phyloP scores from a whole-genome alignment of 305 asterid genomes.

The Fraxinus angustifolia region DNA sequence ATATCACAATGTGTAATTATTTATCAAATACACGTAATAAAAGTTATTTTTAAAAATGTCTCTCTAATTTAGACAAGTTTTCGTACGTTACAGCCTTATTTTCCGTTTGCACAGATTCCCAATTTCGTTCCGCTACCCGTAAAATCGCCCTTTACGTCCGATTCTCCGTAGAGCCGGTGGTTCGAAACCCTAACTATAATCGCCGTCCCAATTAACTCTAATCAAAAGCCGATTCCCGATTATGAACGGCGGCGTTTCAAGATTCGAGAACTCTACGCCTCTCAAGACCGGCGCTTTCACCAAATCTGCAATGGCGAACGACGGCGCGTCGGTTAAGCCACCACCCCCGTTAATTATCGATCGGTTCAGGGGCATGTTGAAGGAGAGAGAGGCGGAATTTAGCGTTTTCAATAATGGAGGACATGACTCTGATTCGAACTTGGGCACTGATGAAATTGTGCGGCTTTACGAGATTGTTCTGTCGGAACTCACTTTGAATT shows the following conservation, averaged over 20 bases:
- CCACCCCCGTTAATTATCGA: conserved; percentile 48
- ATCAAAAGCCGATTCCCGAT: neutral
- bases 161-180: neutral
- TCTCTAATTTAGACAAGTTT: neutral
- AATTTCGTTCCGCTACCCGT: neutral
- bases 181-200: neutral
- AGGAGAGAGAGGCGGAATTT: conserved; percentile 69
- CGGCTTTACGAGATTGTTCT: conserved; percentile 64
- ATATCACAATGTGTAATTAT: too few relatives aligned
- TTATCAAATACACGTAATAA: too few relatives aligned
- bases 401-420: conserved; percentile 50
- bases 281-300: conserved; percentile 23
- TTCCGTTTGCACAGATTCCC: neutral
- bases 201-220: neutral
- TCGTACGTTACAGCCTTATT: neutral
- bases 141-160: neutral
- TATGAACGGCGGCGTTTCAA: conserved; percentile 47
- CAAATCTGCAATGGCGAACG: conserved; percentile 42
- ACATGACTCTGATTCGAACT: conserved; percentile 36
- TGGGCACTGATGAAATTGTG: conserved; percentile 57
- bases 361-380: conserved; percentile 62
- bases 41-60: neutral
- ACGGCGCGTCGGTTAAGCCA: conserved; percentile 41
- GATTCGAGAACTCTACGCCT: conserved; percentile 53
- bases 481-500: conserved; percentile 68